Base-by-base conservation (phyloP, 2,329 filamentous ascomycete genomes). In the Fusarium odoratissimum region DNA sequence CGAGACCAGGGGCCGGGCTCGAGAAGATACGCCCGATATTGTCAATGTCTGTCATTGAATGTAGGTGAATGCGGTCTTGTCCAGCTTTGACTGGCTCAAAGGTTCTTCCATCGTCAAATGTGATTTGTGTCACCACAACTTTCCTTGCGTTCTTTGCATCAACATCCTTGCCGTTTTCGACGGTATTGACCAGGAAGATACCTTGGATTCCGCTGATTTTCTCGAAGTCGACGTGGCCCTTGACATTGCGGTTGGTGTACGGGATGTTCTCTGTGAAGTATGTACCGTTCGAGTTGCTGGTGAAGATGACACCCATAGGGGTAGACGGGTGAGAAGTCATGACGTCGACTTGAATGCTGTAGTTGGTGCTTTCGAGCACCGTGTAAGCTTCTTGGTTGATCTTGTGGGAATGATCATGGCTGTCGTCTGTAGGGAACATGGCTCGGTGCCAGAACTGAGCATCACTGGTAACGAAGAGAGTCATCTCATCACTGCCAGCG, bases 281-380 rank as follows among this genome's bases (percentile, higher is more conserved):
- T 5, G 95, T 98, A 68, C 96, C 96, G 79, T 98, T 97, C 37
- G 95, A 98, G 80, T 99, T 99, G 80, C 95, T 98, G 10, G 95
- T 97, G 78, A 98, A 95, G 63, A 99, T 86, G 16, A 93, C 91
- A 38, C 96, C 97, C 89, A 97, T 95, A 1, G 92, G 89, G 41
- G 88, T 89, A 3, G 87, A 88, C 17, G 88, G 88, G 48, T 84
- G 85, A 42, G 86, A 86, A 3, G 92, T 94, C 88, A 95, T 91
- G 71, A 98, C 95, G 81, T 98, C 95, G 61, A 99, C 91, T 83
- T 98, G 95, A 76, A 99, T 95, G 84, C 95, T 98, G 85, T 99
- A 98, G 79, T 97, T 95, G 45, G 96, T 98, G 78, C 95, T 96
- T 83, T 98, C 95, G 44, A 99, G 87, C 52, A 99, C 89, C 0